Conservation (phyloP, 2,329 filamentous ascomycete genomes). For the Emmonsiellopsis sp. region DNA sequence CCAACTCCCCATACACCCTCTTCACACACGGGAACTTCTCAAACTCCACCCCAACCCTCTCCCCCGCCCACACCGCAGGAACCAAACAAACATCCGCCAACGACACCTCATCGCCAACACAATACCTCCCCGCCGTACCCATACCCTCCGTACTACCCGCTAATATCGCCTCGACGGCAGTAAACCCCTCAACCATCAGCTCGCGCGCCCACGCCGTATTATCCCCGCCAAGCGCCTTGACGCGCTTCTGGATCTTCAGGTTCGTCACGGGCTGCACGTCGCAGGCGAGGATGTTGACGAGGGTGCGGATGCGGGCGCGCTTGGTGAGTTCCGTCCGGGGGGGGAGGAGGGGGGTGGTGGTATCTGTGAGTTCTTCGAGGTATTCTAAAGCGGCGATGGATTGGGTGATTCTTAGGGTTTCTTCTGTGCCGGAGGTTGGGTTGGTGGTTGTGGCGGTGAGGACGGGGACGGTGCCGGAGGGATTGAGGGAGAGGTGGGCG, state of each 20-base stretch:
- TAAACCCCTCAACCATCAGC: slow-evolving; percentile 44
- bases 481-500: slow-evolving; percentile 42
- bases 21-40: slow-evolving; percentile 38
- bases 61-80: slow-evolving; percentile 50
- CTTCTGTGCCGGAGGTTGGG: slow-evolving; percentile 6
- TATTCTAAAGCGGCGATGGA: slow-evolving; percentile 54
- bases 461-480: slow-evolving; percentile 46
- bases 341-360: slow-evolving; percentile 37
- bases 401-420: slow-evolving; percentile 41
- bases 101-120: slow-evolving; percentile 46
- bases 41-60: slow-evolving; percentile 47
- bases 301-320: slow-evolving; percentile 44
- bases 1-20: slow-evolving; percentile 38
- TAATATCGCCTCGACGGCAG: slow-evolving; percentile 44
- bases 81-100: slow-evolving; percentile 51
- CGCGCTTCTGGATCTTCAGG: slow-evolving; percentile 41
- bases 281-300: slow-evolving; percentile 45
- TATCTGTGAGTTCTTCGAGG: slow-evolving; percentile 45
- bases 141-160: slow-evolving; percentile 10
- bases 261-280: slow-evolving; percentile 56
- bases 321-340: slow-evolving; percentile 23
- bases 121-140: slow-evolving; percentile 40
- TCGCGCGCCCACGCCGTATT: slow-evolving; percentile 42
- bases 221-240: slow-evolving; percentile 37
- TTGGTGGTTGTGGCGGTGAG: slow-evolving; percentile 32